Percentiles rank a stretch among this genome's conserved stretches.
phyloP scores from a whole-genome alignment of 352 stramenopile genomes.

The Pythium periplocum region DNA sequence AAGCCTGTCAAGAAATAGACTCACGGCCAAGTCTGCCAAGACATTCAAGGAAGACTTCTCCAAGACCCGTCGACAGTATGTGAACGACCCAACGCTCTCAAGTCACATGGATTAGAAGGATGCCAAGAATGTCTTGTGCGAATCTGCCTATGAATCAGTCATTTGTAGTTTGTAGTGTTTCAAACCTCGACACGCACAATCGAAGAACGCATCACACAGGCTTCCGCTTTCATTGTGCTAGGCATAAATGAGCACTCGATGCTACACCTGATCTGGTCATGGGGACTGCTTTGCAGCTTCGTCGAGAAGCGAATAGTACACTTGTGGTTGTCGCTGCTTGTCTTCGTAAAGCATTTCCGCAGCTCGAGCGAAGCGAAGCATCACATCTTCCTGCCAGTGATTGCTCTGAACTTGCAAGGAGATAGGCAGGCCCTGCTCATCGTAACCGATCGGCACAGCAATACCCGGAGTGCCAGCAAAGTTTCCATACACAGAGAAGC shows the following conservation, averaged over 20 bases:
- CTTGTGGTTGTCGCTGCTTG: constrained; percentile 40
- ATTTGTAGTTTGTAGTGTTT: no score
- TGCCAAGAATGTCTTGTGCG: no score
- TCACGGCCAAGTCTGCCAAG: constrained; percentile 42
- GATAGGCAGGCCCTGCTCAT: constrained; percentile 55
- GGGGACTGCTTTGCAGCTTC: constrained; percentile 23
- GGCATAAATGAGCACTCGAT: no score
- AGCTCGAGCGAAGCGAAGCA: constrained; percentile 60
- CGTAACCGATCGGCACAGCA: constrained; percentile 68
- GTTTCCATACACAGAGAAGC: constrained; percentile 83
- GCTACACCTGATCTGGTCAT: no score
- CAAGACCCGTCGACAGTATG: constrained; percentile 43
- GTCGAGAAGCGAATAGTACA: constrained; percentile 67
- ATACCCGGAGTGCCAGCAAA: constrained; percentile 82
- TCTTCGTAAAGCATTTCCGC: constrained; percentile 35
- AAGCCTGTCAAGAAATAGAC: constrained; percentile 74
- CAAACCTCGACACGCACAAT: no score
- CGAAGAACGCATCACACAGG: no score
- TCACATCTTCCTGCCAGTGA: constrained; percentile 72
- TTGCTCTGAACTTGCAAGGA: constrained; percentile 73
- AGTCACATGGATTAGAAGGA: no score
- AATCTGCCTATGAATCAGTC: no score
- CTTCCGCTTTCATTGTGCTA: no score
- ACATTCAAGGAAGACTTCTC: constrained; percentile 40
- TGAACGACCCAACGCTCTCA: constrained; percentile 25